Conservation (phyloP, 2,329 filamentous ascomycete genomes). For the Alternaria atra region DNA sequence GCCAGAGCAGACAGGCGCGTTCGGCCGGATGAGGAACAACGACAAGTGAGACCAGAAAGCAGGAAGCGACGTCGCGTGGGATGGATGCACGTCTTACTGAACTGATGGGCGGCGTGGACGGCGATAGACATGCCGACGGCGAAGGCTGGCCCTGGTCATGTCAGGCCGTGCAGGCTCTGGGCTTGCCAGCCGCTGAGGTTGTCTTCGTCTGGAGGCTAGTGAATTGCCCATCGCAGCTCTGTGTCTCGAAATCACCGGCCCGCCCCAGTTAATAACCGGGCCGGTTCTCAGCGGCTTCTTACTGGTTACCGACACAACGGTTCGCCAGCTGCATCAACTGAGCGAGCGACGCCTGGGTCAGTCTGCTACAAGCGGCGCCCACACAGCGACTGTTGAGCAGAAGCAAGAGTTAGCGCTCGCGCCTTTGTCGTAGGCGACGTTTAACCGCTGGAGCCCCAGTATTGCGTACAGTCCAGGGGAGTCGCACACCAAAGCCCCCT, state of each 20-base stretch:
- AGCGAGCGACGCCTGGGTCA: conserved; percentile 14
- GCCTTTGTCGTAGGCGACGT: conserved; percentile 2
- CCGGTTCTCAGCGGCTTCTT: neutral
- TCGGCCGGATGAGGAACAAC: neutral
- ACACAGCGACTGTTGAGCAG: conserved; percentile 11
- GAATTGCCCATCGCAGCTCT: neutral
- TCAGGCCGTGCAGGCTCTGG: no score
- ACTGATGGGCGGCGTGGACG: neutral
- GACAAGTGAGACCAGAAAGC: neutral
- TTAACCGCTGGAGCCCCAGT: conserved; percentile 15
- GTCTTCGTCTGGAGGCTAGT: neutral
- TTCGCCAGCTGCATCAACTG: conserved; percentile 12
- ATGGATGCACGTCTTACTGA: neutral
- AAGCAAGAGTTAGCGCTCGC: conserved; percentile 14
- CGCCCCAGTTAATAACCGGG: conserved; percentile 12
- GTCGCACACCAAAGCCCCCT: conserved; percentile 10
- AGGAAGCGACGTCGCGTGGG: neutral
- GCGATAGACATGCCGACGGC: conserved; percentile 2
- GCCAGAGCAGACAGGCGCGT: neutral
- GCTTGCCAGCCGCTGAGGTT: conserved; percentile 1
- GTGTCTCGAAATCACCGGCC: conserved; percentile 15
- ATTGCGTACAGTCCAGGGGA: conserved; percentile 4
- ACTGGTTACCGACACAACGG: conserved; percentile 10
- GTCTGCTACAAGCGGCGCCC: conserved; percentile 4
- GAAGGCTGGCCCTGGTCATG: no score